These are phyloP conservation scores for Kluyveromyces sp. DNA, from an alignment of 1,139 yeast species.

Conservation along the genomic window DNA sequence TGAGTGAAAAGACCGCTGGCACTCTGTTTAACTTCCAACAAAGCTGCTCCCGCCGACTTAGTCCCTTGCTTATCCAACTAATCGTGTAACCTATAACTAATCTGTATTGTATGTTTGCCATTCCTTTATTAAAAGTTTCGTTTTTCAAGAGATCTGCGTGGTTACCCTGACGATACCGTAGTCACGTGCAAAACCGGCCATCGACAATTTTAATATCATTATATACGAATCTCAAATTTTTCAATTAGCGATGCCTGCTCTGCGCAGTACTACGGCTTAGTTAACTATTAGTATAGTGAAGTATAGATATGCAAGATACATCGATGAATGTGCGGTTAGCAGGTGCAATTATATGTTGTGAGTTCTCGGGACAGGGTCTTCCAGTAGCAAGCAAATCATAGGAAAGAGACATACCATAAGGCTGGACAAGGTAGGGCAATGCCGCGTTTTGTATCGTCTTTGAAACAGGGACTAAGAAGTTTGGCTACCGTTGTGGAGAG, in stretches of 20 bases:
- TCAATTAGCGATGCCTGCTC: too few relatives aligned
- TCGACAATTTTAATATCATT: neutral
- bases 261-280: too few relatives aligned
- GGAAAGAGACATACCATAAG: neutral
- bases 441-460: conserved; percentile 11
- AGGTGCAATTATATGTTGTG: neutral
- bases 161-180: neutral
- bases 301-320: too few relatives aligned
- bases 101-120: neutral
- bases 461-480: conserved; percentile 11
- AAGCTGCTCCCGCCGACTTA: neutral
- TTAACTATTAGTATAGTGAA: too few relatives aligned
- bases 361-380: neutral
- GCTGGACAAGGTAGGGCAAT: conserved; percentile 2
- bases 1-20: neutral
- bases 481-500: conserved; percentile 19
- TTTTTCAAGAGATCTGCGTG: neutral
- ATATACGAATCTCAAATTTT: neutral
- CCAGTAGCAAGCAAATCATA: neutral
- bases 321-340: neutral
- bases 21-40: neutral
- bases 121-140: neutral
- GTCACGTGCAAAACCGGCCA: too few relatives aligned
- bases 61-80: neutral
- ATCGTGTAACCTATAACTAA: too few relatives aligned